Evolutionary conservation across 495 filamentous ascomycete species (phyloP), one percentile per base, ranked within the genome.

Genomic region (Bathelium albidoporum): DNA sequence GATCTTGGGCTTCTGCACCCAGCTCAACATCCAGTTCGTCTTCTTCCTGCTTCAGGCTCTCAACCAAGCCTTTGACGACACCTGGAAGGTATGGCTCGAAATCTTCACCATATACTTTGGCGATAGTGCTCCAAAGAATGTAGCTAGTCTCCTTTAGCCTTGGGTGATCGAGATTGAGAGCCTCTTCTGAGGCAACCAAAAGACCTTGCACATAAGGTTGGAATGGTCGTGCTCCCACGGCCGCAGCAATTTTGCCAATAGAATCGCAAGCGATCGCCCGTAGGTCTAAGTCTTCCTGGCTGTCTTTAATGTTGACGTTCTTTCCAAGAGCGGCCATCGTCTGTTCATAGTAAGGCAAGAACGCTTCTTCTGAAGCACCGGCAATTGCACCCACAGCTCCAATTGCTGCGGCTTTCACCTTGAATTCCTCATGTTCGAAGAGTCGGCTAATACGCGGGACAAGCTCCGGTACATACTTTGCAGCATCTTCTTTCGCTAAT

Each of bases 111-210:
- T 98, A 98, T 9, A 98, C 90, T 76, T 93, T 95, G 59, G 94
- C 87, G 74, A 98, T 86, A 28, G 86, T 89, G 68, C 89, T 90
- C 91, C 94, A 98, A 65, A 98, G 83, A 66, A 97, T 91, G 76
- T 95, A 98, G 72, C 90, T 95, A 61, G 91, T 97, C 77, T 98
- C 95, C 72, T 89, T 85, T 58, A 98, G 82, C 59, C 92, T 83
- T 11, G 91, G 87, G 77, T 96, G 91, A 62, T 87, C 92, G 1
- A 98, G 85, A 71, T 94, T 84, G 2, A 97, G 80, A 39, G 87
- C 94, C 73, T 97, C 93, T 75, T 97, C 90, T 63, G 89, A 93
- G 22, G 93, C 87, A 63, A 86, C 78, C 87, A 98, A 94, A 55
- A 98, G 78, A 32, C 88, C 89, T 69, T 86, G 79, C 34, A 97